Evolutionary conservation across 1,139 yeast genomes (phyloP).

Genomic region (Torulaspora globosa): DNA sequence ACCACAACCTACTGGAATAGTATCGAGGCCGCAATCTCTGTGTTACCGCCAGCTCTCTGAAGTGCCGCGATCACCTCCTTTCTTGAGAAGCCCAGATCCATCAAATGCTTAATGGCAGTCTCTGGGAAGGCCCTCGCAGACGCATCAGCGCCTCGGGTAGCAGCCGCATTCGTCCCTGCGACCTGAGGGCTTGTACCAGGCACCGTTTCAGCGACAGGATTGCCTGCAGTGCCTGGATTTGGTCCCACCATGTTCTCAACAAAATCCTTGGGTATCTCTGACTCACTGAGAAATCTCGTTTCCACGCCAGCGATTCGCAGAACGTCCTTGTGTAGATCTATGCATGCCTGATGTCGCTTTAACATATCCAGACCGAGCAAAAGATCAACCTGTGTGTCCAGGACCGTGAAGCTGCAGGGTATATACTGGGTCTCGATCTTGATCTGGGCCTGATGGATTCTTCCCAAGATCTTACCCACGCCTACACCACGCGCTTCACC

Average conservation of each 20-base stretch:
- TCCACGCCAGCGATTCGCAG: slow-evolving; percentile 68
- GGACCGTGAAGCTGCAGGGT: slow-evolving; percentile 78
- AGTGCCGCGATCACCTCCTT: slow-evolving; percentile 64
- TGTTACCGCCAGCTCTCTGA: slow-evolving; percentile 63
- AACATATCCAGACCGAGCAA: slow-evolving; percentile 60
- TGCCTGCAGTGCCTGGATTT: slow-evolving; percentile 1
- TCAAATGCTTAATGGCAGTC: slow-evolving; percentile 50
- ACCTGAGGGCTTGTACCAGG: background rate
- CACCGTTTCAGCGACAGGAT: background rate
- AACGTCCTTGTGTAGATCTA: slow-evolving; percentile 68
- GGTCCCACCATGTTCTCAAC: slow-evolving; percentile 8
- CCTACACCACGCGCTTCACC: slow-evolving; percentile 95
- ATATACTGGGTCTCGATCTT: slow-evolving; percentile 62
- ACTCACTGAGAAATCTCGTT: slow-evolving; percentile 67
- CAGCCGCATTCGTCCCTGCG: slow-evolving; percentile 15
- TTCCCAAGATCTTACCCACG: slow-evolving; percentile 68
- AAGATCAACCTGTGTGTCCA: slow-evolving; percentile 71
- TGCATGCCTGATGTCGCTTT: slow-evolving; percentile 77
- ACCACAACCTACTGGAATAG: slow-evolving; percentile 42
- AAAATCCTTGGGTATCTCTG: slow-evolving; percentile 54
- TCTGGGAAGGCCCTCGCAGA: slow-evolving; percentile 36
- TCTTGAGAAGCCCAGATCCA: slow-evolving; percentile 67
- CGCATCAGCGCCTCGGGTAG: slow-evolving; percentile 13
- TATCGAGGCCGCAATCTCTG: slow-evolving; percentile 80
- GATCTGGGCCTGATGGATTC: slow-evolving; percentile 85